A percentile compares a stretch with the other conserved stretches of the same genome.
These are phyloP conservation scores for Metarhizium robertsii DNA, from an alignment of 2,329 filamentous ascomycete species.

Conservation along the genomic window DNA sequence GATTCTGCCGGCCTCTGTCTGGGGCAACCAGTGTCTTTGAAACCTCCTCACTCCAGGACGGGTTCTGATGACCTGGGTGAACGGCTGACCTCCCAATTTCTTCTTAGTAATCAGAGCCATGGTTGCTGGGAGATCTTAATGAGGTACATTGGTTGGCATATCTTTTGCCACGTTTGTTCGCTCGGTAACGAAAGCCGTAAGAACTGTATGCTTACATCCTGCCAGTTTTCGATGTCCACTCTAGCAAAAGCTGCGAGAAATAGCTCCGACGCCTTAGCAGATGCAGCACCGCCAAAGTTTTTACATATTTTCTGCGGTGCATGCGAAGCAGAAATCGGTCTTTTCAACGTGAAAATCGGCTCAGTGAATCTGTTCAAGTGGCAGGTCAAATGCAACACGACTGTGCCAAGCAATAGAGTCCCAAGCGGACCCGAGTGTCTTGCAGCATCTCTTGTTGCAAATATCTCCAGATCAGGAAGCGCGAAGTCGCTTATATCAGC, in stretches of 20 bases:
- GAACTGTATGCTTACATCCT: constrained; percentile 12
- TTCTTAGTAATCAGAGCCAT: constrained; percentile 38
- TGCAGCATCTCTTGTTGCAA: constrained; percentile 41
- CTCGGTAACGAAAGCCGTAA: not conserved
- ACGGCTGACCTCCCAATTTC: constrained; percentile 30
- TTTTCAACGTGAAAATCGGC: constrained; percentile 32
- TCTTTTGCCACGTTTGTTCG: not conserved
- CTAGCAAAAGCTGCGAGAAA: constrained; percentile 19
- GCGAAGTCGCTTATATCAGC: constrained; percentile 46
- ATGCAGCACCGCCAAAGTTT: constrained; percentile 16
- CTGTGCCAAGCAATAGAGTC: constrained; percentile 9
- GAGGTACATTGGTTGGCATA: constrained; percentile 34
- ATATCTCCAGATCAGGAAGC: constrained; percentile 45
- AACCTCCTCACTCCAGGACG: constrained; percentile 31
- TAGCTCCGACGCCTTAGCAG: constrained; percentile 18
- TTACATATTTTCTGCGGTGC: constrained; percentile 34
- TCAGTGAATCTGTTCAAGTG: constrained; percentile 49
- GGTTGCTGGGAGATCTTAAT: constrained; percentile 37
- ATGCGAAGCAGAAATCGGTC: constrained; percentile 38
- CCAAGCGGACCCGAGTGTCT: constrained; percentile 42
- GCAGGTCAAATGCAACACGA: constrained; percentile 36
- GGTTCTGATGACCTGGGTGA: constrained; percentile 27
- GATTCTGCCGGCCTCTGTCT: constrained; percentile 13
- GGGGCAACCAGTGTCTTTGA: constrained; percentile 15
- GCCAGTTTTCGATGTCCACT: constrained; percentile 29